Percentiles rank a stretch among this genome's conserved stretches.
Evolutionary conservation across 139 green algal genomes (phyloP).

Genomic region (Closterium sp.): DNA sequence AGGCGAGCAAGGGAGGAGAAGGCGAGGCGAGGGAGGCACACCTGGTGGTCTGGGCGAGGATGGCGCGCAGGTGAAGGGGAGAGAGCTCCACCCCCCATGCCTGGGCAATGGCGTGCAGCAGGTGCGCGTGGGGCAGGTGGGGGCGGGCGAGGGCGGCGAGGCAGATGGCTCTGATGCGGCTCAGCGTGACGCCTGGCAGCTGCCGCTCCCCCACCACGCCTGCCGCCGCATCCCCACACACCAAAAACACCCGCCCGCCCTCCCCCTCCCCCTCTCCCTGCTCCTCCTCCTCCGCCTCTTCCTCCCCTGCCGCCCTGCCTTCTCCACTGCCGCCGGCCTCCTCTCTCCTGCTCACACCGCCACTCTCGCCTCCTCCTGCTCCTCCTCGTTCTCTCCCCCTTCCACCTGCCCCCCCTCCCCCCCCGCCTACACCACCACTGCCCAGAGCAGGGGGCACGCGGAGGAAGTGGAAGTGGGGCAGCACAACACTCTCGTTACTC

Average conservation of each 20-base stretch:
- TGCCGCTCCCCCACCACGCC: not conserved
- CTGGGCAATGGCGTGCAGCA: not conserved
- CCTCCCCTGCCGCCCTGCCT: not conserved
- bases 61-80: not conserved
- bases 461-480: not conserved
- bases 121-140: not conserved
- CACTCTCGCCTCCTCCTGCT: not conserved
- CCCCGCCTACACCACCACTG: not conserved
- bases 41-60: not conserved
- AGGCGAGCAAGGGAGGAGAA: too few species aligned
- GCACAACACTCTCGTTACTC: not conserved
- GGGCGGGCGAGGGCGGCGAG: not conserved
- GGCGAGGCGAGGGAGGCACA: too few species aligned
- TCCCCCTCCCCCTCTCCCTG: not conserved
- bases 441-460: too few species aligned
- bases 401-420: too few species aligned
- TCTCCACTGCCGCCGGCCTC: not conserved
- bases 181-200: not conserved
- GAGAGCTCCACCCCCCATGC: not conserved
- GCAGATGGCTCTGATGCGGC: not conserved
- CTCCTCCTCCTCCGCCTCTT: not conserved
- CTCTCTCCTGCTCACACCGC: not conserved
- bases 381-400: too few species aligned
- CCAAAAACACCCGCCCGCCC: not conserved
- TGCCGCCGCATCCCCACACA: not conserved